Conservation (phyloP, 148 eudicot genomes). For the Mesembryanthemum crystallinum region DNA sequence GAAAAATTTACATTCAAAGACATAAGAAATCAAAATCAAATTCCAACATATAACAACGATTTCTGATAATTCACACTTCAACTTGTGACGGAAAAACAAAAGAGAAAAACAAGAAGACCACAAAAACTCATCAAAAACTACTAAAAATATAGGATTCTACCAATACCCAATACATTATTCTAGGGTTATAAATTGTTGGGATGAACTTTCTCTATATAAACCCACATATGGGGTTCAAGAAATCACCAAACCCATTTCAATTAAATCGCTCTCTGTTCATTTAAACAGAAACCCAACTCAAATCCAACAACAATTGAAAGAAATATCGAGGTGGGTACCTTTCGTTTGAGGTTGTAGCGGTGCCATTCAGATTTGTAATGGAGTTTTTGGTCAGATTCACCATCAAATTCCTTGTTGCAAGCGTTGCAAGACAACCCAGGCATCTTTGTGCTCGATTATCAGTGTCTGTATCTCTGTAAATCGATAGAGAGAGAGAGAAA, state of each 20-base stretch:
- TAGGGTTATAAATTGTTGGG: too few species aligned
- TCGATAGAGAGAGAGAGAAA: neutral
- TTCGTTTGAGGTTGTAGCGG: slow-evolving; percentile 98
- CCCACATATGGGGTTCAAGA: too few species aligned
- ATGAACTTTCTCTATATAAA: neutral
- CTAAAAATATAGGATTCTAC: too few species aligned
- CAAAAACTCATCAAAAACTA: too few species aligned
- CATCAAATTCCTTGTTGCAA: slow-evolving; percentile 75
- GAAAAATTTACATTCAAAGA: too few species aligned
- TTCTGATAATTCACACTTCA: neutral
- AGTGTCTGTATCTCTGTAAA: too few species aligned
- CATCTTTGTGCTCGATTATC: slow-evolving; percentile 29
- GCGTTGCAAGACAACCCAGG: slow-evolving; percentile 81
- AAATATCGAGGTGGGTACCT: slow-evolving; percentile 37
- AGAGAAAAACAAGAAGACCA: too few species aligned
- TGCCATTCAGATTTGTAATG: slow-evolving; percentile 99
- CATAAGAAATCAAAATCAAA: neutral
- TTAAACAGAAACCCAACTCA: neutral
- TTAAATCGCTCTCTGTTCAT: too few species aligned
- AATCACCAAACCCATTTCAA: neutral
- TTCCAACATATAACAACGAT: neutral
- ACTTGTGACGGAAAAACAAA: too few species aligned
- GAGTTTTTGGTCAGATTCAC: slow-evolving; percentile 69
- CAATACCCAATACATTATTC: too few species aligned
- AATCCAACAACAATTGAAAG: neutral